These are phyloP conservation scores for Starmerella roubikii DNA, from an alignment of 805 yeast species.

Conservation along the genomic window DNA sequence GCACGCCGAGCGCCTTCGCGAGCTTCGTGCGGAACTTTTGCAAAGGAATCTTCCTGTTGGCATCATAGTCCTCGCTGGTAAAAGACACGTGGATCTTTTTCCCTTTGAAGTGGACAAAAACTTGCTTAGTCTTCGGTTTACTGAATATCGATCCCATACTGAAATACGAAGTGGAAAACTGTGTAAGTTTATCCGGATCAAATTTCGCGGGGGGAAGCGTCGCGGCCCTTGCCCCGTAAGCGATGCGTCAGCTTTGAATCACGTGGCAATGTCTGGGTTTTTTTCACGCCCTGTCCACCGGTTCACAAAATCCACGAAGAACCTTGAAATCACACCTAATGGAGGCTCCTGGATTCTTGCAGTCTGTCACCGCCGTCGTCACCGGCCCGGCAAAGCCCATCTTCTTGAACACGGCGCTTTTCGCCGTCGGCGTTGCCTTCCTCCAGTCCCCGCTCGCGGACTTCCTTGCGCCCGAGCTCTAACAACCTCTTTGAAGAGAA, in stretches of 20 bases:
- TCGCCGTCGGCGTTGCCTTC: conserved; percentile 28
- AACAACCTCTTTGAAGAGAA: too few relatives aligned
- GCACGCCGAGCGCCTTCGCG: conserved; percentile 40
- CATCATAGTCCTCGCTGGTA: conserved; percentile 18
- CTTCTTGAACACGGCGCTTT: conserved; percentile 19
- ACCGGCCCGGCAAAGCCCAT: conserved; percentile 21
- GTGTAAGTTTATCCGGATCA: too few relatives aligned
- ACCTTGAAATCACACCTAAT: too few relatives aligned
- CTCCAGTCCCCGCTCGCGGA: conserved; percentile 29
- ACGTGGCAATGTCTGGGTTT: too few relatives aligned
- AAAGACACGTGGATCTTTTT: conserved; percentile 19
- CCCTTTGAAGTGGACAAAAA: conserved; percentile 18
- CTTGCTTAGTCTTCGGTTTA: conserved; percentile 6
- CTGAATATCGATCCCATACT: conserved; percentile 2
- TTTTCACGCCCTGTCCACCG: not conserved
- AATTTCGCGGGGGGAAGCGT: too few relatives aligned
- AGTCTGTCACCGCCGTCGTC: conserved; percentile 17
- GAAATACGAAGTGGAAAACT: too few relatives aligned
- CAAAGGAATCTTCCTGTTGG: conserved; percentile 53
- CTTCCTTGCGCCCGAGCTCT: conserved; percentile 28
- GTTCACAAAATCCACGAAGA: too few relatives aligned
- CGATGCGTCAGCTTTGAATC: too few relatives aligned
- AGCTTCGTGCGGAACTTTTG: conserved; percentile 46
- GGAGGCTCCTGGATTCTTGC: conserved; percentile 17
- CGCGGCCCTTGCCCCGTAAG: too few relatives aligned